phyloP scores from a whole-genome alignment of 768 basidiomycete species.

The Ramaria sp. region DNA sequence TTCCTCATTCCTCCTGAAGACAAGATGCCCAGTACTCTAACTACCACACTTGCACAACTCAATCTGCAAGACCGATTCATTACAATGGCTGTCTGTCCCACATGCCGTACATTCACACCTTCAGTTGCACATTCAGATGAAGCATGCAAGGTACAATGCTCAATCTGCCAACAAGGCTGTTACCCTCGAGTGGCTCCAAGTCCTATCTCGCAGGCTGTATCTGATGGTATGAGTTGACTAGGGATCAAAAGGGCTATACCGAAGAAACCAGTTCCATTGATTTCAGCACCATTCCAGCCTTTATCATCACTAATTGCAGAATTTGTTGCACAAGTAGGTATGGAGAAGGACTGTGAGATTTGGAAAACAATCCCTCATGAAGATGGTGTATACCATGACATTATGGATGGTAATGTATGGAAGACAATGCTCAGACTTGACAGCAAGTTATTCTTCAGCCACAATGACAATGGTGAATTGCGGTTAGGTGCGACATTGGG shows the following conservation, averaged over 20 bases:
- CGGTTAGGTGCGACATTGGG: constrained; percentile 20
- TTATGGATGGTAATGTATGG: too few species aligned
- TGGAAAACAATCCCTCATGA: constrained; percentile 12
- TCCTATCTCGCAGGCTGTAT: too few species aligned
- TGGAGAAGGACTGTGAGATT: background rate
- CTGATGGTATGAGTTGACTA: too few species aligned
- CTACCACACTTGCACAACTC: background rate
- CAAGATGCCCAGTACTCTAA: background rate
- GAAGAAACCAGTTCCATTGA: too few species aligned
- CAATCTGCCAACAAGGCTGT: too few species aligned
- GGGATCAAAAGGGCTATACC: too few species aligned
- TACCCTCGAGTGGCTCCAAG: too few species aligned
- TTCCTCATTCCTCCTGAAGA: background rate
- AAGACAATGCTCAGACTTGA: constrained; percentile 1
- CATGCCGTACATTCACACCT: background rate
- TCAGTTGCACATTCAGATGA: too few species aligned
- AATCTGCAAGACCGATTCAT: background rate
- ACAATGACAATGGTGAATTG: constrained; percentile 17
- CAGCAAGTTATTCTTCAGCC: constrained; percentile 19
- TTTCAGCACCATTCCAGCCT: background rate
- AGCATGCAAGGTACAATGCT: too few species aligned
- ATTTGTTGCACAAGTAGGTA: too few species aligned
- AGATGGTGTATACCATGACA: background rate
- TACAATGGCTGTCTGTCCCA: background rate
- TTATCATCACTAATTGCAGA: background rate